Percentiles rank a stretch among this genome's conserved stretches.
phyloP scores from a whole-genome alignment of 1,284 basidiomycete species.

The Apiotrichum domesticum region DNA sequence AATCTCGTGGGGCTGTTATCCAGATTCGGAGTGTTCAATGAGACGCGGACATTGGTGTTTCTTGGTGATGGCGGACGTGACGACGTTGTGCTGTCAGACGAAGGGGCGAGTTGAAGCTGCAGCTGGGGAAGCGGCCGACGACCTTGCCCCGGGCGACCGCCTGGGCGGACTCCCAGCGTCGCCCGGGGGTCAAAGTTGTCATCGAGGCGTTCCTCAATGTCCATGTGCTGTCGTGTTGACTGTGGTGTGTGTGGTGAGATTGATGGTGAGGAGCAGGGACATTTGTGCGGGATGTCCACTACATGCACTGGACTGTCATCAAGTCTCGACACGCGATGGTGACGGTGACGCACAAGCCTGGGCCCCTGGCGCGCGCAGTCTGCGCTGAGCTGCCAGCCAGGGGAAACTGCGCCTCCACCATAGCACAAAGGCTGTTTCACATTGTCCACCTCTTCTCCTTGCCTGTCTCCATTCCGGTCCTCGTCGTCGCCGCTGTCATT shows the following conservation, averaged over 20 bases:
- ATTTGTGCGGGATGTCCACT: background rate
- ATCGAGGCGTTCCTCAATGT: slow-evolving; percentile 1
- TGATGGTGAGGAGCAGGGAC: too few relatives aligned
- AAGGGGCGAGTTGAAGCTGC: background rate
- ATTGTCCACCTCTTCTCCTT: too few relatives aligned
- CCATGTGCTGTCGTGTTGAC: slow-evolving; percentile 2
- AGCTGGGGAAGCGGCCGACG: slow-evolving; percentile 17
- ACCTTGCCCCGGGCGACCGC: slow-evolving; percentile 19
- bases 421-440: too few relatives aligned
- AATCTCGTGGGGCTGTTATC: too few relatives aligned
- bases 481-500: too few relatives aligned
- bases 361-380: too few relatives aligned
- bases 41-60: background rate
- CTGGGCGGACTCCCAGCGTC: slow-evolving; percentile 35
- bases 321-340: too few relatives aligned
- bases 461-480: too few relatives aligned
- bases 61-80: background rate
- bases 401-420: too few relatives aligned
- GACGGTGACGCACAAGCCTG: too few relatives aligned
- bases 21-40: too few relatives aligned
- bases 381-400: too few relatives aligned
- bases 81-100: background rate
- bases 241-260: background rate
- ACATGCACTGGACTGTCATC: background rate
- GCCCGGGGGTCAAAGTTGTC: slow-evolving; percentile 23